Evolutionary conservation across 176 grass and related monocot genomes (phyloP).

Genomic region (Dendrocalamus sinicus): DNA sequence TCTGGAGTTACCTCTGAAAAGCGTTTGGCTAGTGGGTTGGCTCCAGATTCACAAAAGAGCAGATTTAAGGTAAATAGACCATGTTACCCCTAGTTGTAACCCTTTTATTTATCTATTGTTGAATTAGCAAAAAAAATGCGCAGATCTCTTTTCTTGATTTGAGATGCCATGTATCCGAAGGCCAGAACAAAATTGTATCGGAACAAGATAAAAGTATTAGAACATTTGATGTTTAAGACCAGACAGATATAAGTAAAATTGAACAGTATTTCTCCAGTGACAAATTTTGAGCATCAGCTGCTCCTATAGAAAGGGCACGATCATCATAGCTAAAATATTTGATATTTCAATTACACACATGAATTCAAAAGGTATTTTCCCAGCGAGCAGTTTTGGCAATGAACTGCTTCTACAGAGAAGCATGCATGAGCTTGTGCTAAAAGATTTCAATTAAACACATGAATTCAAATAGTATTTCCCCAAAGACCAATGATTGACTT

Average conservation of each 20-base stretch:
- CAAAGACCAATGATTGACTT: background rate
- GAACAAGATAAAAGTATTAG: background rate
- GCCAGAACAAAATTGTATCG: too few relatives aligned
- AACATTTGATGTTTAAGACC: background rate
- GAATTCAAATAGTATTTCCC: background rate
- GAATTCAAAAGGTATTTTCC: background rate
- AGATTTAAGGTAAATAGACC: too few relatives aligned
- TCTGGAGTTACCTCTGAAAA: too few relatives aligned
- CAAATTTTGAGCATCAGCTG: background rate
- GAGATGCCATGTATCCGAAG: too few relatives aligned
- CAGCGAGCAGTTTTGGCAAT: background rate
- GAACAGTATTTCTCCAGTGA: background rate
- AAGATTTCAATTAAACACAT: background rate
- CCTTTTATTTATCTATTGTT: too few relatives aligned
- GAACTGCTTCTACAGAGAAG: background rate
- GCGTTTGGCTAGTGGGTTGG: too few relatives aligned
- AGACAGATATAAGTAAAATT: background rate
- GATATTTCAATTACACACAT: background rate
- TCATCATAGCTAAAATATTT: background rate
- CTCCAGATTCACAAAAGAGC: too few relatives aligned
- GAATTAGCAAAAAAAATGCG: too few relatives aligned
- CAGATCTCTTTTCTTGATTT: too few relatives aligned
- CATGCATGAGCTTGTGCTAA: background rate
- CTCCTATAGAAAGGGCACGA: background rate
- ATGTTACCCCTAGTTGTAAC: too few relatives aligned